These are phyloP conservation scores for Dimargaris cristalligena DNA, from an alignment of 192 early-diverging fungal species.

Conservation along the genomic window DNA sequence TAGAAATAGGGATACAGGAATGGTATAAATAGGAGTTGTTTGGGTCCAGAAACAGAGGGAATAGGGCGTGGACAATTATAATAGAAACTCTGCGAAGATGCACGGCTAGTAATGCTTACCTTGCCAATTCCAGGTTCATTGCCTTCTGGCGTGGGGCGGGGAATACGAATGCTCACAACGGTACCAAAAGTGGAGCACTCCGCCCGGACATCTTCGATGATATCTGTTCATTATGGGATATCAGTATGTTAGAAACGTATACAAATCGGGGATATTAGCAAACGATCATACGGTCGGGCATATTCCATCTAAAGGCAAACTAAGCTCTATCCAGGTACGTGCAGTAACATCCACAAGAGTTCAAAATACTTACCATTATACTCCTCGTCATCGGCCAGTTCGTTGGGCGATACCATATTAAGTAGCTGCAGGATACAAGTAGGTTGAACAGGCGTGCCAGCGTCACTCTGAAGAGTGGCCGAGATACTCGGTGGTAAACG, in stretches of 20 bases:
- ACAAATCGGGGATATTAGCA: too few species aligned
- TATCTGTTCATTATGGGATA: too few species aligned
- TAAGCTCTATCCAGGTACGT: too few species aligned
- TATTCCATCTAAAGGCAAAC: too few species aligned
- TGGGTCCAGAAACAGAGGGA: too few species aligned
- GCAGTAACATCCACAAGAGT: too few species aligned
- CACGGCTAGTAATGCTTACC: slow-evolving; percentile 23
- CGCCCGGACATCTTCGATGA: slow-evolving; percentile 75
- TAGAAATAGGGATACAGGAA: too few species aligned
- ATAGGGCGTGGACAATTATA: too few species aligned
- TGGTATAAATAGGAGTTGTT: too few species aligned
- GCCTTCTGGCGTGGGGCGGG: slow-evolving; percentile 42
- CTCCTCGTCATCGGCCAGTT: slow-evolving; percentile 70
- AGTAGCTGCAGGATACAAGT: slow-evolving; percentile 74
- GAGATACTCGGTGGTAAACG: slow-evolving; percentile 13
- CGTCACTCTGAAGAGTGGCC: background rate
- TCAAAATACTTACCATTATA: slow-evolving; percentile 57
- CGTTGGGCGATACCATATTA: slow-evolving; percentile 84
- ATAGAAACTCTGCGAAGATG: too few species aligned
- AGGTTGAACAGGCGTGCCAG: slow-evolving; percentile 28
- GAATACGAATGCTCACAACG: slow-evolving; percentile 69
- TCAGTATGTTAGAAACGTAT: too few species aligned
- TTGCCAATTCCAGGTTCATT: slow-evolving; percentile 64
- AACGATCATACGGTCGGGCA: too few species aligned
- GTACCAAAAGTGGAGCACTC: slow-evolving; percentile 78